Evolutionary conservation across 257 asterid species (phyloP).

Genomic region (Jaltomata sinuosa): DNA sequence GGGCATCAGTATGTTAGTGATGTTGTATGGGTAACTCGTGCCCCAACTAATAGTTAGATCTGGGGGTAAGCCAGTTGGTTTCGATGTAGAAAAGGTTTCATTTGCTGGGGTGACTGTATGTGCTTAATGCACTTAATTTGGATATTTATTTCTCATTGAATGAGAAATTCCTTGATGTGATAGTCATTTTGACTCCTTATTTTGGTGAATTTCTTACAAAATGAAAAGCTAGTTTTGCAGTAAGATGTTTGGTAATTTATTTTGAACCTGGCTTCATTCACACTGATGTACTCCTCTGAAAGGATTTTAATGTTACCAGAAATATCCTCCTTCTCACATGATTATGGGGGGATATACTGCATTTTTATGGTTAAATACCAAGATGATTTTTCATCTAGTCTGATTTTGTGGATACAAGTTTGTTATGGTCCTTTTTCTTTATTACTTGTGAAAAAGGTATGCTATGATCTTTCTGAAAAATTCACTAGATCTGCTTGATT

Average conservation of each 20-base stretch:
- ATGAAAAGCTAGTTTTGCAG: not conserved
- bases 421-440: not conserved
- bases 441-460: not conserved
- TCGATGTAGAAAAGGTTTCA: not conserved
- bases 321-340: not conserved
- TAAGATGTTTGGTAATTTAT: not conserved
- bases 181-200: not conserved
- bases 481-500: not conserved
- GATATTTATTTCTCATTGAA: not conserved
- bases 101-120: not conserved
- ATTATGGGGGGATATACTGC: not conserved
- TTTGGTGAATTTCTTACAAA: not conserved
- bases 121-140: not conserved
- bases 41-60: not conserved
- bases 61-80: not conserved
- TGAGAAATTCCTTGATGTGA: not conserved
- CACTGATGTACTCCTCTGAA: not conserved
- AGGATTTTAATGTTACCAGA: not conserved
- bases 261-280: not conserved
- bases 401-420: not conserved
- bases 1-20: not conserved
- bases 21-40: not conserved
- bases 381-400: not conserved
- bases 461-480: not conserved
- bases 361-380: not conserved